Evolutionary conservation across 129 eudicot genomes (phyloP), one percentile per base, ranked within the genome.

Genomic region (Oenanthe sinensis): DNA sequence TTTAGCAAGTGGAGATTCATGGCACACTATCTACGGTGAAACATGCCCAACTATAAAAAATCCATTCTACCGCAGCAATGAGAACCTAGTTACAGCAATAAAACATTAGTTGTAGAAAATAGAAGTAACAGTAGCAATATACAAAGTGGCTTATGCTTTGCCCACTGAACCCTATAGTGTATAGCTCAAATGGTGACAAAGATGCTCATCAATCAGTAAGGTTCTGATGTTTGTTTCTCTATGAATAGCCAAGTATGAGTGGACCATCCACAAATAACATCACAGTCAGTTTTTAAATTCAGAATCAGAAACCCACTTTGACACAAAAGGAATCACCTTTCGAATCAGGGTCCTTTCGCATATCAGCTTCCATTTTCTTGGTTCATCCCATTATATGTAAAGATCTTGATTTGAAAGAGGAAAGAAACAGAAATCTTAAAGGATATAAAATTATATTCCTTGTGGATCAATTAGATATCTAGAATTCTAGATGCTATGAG

Each of bases 301-400:
- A 81, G 90, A 87, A 86, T 85, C 86, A 82, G 79, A 48, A 85
- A 87, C 85, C 86, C 85, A 84, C 84, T 83, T 78, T 73, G 85
- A 79, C 11, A 46, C 73, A 78, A 72, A 80, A 77, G n/a, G 62
- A 24, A 78, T 70, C 50, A 10, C 81, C 82, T 28, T 70, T 58
- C 73, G 80, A 81, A 81, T 84, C 87, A 81, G 82, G 72, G 54
- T 73, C 87, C 69, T 84, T 67, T 75, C 81, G 81, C 76, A 70
- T 36, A 73, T 79, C 75, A 52, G 81, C 76, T 36, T 69, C 79
- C 80, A 80, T 81, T 74, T 78, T 30, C 19, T 81, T 72, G 79
- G 75, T 77, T 76, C 49, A 79, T 73, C 80, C 77, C 82, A 77
- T 49, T 42, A 76, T 28, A 39, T 39, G 42, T 77, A 46, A 46